A percentile compares a stretch with the other conserved stretches of the same genome.
These are phyloP conservation scores for Dactylella cylindrospora DNA, from an alignment of 2,329 filamentous ascomycete genomes.

Conservation along the genomic window DNA sequence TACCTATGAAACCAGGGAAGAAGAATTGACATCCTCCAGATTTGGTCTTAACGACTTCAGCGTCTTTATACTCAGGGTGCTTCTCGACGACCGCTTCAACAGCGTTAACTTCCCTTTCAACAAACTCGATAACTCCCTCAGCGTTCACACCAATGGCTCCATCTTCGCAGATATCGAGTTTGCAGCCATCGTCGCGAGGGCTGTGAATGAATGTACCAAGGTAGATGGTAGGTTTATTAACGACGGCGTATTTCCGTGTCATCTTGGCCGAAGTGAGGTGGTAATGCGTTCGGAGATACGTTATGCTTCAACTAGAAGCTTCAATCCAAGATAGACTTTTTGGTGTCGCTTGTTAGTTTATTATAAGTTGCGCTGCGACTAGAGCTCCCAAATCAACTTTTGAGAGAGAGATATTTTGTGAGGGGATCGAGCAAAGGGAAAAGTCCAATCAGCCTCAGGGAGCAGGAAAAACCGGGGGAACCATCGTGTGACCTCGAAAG, in stretches of 20 bases:
- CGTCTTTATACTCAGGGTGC: conserved; percentile 17
- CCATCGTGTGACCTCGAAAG: conserved; percentile 2
- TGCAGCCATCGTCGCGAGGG: conserved; percentile 52
- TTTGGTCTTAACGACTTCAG: conserved; percentile 51
- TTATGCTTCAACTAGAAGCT: too few species aligned
- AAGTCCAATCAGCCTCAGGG: too few species aligned
- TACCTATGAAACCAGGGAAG: conserved; percentile 57
- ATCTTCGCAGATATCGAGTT: conserved; percentile 57
- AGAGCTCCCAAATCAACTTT: too few species aligned
- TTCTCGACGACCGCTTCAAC: conserved; percentile 47
- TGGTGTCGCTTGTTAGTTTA: too few species aligned
- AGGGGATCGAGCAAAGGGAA: too few species aligned
- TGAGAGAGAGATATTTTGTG: too few species aligned
- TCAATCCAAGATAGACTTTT: too few species aligned
- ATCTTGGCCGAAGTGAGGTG: conserved; percentile 9
- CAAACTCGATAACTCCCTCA: conserved; percentile 58
- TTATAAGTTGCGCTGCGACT: too few species aligned
- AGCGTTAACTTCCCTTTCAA: conserved; percentile 52
- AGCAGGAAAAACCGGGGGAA: too few species aligned
- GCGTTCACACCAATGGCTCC: conserved; percentile 51
- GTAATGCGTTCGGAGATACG: background rate
- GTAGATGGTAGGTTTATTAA: conserved; percentile 54
- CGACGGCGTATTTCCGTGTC: conserved; percentile 29
- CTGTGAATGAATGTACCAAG: conserved; percentile 65
- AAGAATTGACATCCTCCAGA: conserved; percentile 54